These are phyloP conservation scores for Berkeleyomyces basicola DNA, from an alignment of 2,329 filamentous ascomycete species.

Conservation along the genomic window DNA sequence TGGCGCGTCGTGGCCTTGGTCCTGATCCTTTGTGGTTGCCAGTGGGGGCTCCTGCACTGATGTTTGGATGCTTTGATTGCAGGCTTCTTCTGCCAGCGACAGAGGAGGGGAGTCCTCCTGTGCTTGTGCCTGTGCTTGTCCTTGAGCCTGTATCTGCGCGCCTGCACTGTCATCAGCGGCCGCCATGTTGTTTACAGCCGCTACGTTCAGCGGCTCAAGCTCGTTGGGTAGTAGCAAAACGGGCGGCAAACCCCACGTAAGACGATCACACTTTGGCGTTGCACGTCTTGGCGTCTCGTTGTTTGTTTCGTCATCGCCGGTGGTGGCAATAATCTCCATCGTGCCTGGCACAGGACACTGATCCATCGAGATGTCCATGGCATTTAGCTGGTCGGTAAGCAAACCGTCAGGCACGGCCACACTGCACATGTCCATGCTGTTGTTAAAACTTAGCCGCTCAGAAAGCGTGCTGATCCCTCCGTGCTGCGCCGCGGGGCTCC, in stretches of 20 bases:
- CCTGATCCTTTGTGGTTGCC: not conserved
- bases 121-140: too few species aligned
- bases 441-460: not conserved
- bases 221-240: not conserved
- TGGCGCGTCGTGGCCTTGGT: not conserved
- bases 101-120: too few species aligned
- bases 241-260: not conserved
- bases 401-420: not conserved
- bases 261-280: not conserved
- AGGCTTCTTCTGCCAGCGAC: too few species aligned
- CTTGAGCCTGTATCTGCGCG: not conserved
- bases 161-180: not conserved
- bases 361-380: not conserved
- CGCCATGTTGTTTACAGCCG: too few species aligned
- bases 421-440: not conserved
- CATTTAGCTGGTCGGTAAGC: not conserved
- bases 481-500: not conserved
- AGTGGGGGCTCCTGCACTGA: too few species aligned
- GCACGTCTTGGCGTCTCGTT: not conserved
- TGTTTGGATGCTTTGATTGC: too few species aligned
- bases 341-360: not conserved
- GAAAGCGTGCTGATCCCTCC: not conserved
- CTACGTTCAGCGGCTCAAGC: not conserved
- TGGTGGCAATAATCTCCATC: not conserved
- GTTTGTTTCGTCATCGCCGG: not conserved